Percentiles rank a stretch among this genome's conserved stretches.
These are phyloP conservation scores for Coemansia sp. DNA, from an alignment of 192 early-diverging fungal species.

Conservation along the genomic window DNA sequence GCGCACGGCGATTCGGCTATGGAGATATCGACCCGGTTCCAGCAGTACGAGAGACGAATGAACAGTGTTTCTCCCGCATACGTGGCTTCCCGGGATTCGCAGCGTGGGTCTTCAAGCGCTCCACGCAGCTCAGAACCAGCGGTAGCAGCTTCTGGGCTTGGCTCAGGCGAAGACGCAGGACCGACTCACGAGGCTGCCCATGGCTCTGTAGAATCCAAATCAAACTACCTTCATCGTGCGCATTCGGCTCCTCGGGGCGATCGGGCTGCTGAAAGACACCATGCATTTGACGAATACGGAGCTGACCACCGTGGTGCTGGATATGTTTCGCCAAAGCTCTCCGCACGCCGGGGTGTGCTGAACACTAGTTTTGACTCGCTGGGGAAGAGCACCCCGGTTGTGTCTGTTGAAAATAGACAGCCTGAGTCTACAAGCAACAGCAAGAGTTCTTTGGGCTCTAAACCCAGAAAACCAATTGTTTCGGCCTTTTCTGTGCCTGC, in stretches of 20 bases:
- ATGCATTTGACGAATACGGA: background rate
- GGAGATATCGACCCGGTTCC: constrained; percentile 35
- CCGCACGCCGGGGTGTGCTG: constrained; percentile 15
- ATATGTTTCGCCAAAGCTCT: constrained; percentile 30
- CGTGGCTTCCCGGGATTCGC: background rate
- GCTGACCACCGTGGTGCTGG: constrained; percentile 12
- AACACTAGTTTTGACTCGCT: constrained; percentile 39
- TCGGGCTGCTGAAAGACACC: constrained; percentile 2
- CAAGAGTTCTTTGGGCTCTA: background rate
- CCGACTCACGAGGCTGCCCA: background rate
- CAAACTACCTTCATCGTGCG: constrained; percentile 6
- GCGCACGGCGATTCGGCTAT: constrained; percentile 27
- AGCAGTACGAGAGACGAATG: constrained; percentile 38
- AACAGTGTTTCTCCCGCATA: constrained; percentile 20
- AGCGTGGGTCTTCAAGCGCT: background rate
- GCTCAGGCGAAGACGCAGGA: background rate
- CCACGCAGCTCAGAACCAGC: constrained; percentile 3
- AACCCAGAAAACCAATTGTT: background rate
- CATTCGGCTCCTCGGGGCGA: constrained; percentile 16
- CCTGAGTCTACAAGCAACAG: background rate
- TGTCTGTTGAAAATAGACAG: background rate
- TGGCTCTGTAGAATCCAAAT: constrained; percentile 10
- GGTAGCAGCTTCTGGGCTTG: constrained; percentile 2
- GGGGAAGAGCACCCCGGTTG: constrained; percentile 11
- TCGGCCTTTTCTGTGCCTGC: constrained; percentile 20